A percentile compares a stretch with the other conserved stretches of the same genome.
Evolutionary conservation across 768 basidiomycete species (phyloP).

Genomic region (Amanita muscaria): DNA sequence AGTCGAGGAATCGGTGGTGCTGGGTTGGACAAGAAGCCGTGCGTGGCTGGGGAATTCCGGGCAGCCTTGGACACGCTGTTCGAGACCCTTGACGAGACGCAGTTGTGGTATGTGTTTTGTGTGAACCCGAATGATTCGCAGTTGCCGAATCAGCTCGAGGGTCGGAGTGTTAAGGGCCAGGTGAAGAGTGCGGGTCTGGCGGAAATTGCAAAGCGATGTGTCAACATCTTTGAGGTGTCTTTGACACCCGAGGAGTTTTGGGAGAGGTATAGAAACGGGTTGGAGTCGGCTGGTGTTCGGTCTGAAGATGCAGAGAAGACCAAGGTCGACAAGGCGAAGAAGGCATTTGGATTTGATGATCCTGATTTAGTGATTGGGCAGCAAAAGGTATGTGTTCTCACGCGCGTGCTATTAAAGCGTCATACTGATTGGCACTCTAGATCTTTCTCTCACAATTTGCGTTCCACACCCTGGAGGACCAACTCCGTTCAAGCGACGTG

Average conservation of each 20-base stretch:
- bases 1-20: slow-evolving; percentile 33
- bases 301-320: slow-evolving; percentile 53
- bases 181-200: slow-evolving; percentile 73
- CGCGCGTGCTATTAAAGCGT: neutral
- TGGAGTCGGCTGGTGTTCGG: slow-evolving; percentile 48
- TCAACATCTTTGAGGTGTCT: slow-evolving; percentile 69
- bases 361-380: slow-evolving; percentile 74
- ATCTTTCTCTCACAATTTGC: slow-evolving; percentile 81
- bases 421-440: slow-evolving; percentile 28
- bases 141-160: slow-evolving; percentile 89
- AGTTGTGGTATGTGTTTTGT: slow-evolving; percentile 88
- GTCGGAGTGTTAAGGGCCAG: slow-evolving; percentile 86
- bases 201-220: slow-evolving; percentile 63
- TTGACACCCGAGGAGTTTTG: slow-evolving; percentile 85
- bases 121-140: slow-evolving; percentile 94
- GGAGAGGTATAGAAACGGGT: slow-evolving; percentile 66
- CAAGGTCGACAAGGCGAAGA: slow-evolving; percentile 49
- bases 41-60: slow-evolving; percentile 85
- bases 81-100: slow-evolving; percentile 81
- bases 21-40: slow-evolving; percentile 42
- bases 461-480: slow-evolving; percentile 86
- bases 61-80: slow-evolving; percentile 79
- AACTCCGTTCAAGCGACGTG: slow-evolving; percentile 69
- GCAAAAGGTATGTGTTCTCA: slow-evolving; percentile 54
- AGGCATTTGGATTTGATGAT: slow-evolving; percentile 50